Conservation (phyloP, 2,329 filamentous ascomycete species). For the Colletotrichum eremochloae region DNA sequence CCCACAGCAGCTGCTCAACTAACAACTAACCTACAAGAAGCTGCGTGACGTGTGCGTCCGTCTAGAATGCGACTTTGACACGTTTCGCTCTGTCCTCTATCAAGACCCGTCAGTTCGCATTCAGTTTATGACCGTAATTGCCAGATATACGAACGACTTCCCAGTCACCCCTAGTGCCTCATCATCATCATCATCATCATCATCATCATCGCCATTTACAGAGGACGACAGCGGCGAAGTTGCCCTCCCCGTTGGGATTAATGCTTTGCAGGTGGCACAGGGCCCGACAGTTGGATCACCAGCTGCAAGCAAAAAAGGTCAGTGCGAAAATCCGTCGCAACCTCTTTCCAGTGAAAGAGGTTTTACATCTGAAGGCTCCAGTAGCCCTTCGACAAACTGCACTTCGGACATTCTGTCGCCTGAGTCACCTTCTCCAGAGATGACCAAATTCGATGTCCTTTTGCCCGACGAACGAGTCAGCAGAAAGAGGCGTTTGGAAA, state of each 20-base stretch:
- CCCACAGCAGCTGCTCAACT: not conserved
- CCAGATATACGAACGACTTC: not conserved
- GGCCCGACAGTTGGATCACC: not conserved
- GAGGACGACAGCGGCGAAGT: not conserved
- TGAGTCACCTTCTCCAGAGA: not conserved
- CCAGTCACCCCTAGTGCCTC: not conserved
- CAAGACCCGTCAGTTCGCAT: not conserved
- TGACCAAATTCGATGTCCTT: not conserved
- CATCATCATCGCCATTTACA: not conserved
- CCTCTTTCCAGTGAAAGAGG: not conserved
- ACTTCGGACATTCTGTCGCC: not conserved
- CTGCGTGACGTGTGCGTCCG: not conserved
- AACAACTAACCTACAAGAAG: slow-evolving; percentile 3
- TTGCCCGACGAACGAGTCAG: not conserved
- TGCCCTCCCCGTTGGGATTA: not conserved
- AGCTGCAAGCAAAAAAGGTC: not conserved
- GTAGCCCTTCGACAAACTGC: not conserved
- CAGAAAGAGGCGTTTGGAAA: not conserved
- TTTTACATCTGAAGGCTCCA: not conserved
- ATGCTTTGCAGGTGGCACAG: not conserved
- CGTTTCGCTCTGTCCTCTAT: not conserved
- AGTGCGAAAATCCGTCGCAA: not conserved
- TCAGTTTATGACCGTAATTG: not conserved
- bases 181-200: not conserved
- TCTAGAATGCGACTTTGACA: not conserved